A percentile compares a stretch with the other conserved stretches of the same genome.
Conservation (phyloP, 1,139 yeast genomes). For the Schwanniomyces etchellsii region DNA sequence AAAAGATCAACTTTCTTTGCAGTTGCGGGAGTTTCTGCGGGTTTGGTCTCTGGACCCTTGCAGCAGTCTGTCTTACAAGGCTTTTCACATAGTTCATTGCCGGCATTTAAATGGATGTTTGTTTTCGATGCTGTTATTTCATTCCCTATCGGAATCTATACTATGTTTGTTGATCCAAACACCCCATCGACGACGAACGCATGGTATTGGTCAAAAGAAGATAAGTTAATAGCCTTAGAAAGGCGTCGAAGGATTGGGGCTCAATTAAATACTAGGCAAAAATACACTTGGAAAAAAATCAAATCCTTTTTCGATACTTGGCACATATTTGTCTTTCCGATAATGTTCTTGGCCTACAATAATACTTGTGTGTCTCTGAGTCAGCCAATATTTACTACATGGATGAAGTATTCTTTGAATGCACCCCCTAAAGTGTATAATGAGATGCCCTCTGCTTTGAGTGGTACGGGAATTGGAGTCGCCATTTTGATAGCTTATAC, state of each 20-base stretch:
- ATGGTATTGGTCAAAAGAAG: conserved; percentile 27
- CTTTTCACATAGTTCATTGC: conserved; percentile 8
- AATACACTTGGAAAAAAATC: conserved; percentile 32
- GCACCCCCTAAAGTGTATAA: conserved; percentile 32
- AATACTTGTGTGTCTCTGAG: conserved; percentile 30
- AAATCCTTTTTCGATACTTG: conserved; percentile 34
- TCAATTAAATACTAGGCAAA: conserved; percentile 37
- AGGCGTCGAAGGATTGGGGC: conserved; percentile 33
- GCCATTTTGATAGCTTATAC: conserved; percentile 30
- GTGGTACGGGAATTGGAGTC: conserved; percentile 33
- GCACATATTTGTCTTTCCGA: conserved; percentile 39
- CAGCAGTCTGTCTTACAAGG: conserved; percentile 35
- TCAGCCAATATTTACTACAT: conserved; percentile 42
- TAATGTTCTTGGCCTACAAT: conserved; percentile 40
- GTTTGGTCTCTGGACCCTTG: conserved; percentile 39
- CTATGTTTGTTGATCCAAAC: conserved; percentile 36
- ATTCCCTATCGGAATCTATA: conserved; percentile 41
- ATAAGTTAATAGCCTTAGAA: conserved; percentile 24
- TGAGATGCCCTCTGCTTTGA: conserved; percentile 36
- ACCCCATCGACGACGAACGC: conserved; percentile 37
- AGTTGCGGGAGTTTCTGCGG: conserved; percentile 35
- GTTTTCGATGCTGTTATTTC: conserved; percentile 48
- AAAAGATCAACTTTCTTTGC: conserved; percentile 19
- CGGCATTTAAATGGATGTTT: conserved; percentile 50
- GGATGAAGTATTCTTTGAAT: conserved; percentile 41